Base-by-base conservation (phyloP, 2,329 filamentous ascomycete genomes). In the Acrodontium crateriforme region DNA sequence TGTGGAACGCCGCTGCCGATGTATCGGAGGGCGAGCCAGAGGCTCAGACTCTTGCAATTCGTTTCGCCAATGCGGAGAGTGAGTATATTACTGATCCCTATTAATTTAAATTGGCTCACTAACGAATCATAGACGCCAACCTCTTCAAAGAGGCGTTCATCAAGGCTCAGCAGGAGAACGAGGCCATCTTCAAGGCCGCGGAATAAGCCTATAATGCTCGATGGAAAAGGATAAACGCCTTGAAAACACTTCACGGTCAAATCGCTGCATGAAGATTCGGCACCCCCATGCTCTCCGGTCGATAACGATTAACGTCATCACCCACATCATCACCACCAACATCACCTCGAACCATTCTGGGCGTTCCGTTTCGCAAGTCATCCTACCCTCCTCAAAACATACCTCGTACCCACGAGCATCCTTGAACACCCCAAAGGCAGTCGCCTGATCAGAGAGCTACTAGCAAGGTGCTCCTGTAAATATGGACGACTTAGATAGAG, bases 41-140 rank as follows among this genome's bases (percentile, higher is more conserved):
- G 69, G 83, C 85, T 31, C 78, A 84, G 52, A 98, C 89, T 30
- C 71, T 98, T 50, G 89, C 89, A 41, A 95, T 98, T 49, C 84
- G 89, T 45, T 94, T 98, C 52, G 87, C 79, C 63, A 98, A 95
- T 69, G 78, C 81, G 45, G 89, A 98, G 56, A 95, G 84, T 93
- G 69, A 56, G 78, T 70, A 16, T 29, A 13, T 16, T 24, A 16
- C 18, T 19, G 16, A 18, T 18, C 9, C 8, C 7, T 12, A 7
- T 29, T 13, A n/a, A 7, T 25, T 20, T 15, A 16, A 9, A 8
- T 5, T 10, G 24, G n/a, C 13, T 13, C 25, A 25, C 38, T 44
- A 25, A 43, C 35, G 14, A 35, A 16, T 14, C 27, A 11, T 40
- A 93, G 84, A 95, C 53, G 89, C 89, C 67, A 92, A 94, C 60